Percentiles rank a stretch among this genome's conserved stretches.
Evolutionary conservation across 129 eudicot genomes (phyloP).

Genomic region (Arctium lappa): DNA sequence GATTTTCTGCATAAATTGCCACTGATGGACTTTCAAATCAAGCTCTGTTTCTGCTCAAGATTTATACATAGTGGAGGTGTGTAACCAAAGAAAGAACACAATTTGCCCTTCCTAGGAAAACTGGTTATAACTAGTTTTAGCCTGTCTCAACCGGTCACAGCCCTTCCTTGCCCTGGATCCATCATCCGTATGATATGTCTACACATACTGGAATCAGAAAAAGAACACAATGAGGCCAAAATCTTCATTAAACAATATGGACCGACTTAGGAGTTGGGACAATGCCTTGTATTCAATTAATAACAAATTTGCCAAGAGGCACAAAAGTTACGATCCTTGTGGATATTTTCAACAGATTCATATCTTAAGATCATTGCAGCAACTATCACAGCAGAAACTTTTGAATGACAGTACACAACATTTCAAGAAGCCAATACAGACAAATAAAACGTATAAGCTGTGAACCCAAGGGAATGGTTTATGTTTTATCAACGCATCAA

Average conservation of each 20-base stretch:
- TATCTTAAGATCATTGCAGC: neutral
- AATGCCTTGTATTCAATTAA: neutral
- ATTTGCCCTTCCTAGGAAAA: neutral
- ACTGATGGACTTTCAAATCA: neutral
- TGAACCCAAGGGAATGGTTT: neutral
- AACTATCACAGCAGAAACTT: neutral
- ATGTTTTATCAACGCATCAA: neutral
- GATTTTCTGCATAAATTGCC: neutral
- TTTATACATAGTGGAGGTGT: neutral
- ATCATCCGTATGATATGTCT: too few species aligned
- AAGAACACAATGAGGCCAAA: neutral
- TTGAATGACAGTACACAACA: neutral
- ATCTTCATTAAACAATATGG: neutral
- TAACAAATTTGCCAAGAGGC: neutral
- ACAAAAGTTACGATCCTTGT: neutral
- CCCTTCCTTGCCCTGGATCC: too few species aligned
- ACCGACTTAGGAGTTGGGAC: neutral
- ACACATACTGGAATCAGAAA: neutral
- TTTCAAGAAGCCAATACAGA: neutral
- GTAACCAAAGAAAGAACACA: neutral
- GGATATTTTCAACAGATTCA: neutral
- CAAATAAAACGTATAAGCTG: neutral
- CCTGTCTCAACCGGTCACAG: too few species aligned
- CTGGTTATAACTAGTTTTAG: neutral
- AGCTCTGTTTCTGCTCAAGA: neutral